Conservation (phyloP, 148 eudicot genomes). For the Cornus controversa region DNA sequence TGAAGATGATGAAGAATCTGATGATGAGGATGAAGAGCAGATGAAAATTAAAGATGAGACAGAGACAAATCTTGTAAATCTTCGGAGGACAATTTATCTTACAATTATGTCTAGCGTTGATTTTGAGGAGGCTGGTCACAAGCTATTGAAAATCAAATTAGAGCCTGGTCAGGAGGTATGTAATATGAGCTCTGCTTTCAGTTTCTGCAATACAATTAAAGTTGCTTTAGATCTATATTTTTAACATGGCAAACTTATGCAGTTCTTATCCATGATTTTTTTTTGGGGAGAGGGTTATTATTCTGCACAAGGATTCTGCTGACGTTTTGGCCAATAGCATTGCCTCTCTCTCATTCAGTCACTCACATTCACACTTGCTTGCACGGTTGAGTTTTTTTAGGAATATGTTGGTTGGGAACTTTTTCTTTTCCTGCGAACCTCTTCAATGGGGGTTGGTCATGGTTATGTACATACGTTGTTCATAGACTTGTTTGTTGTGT, state of each 20-base stretch:
- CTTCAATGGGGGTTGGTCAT: too few species aligned
- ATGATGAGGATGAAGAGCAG: slow-evolving; percentile 69
- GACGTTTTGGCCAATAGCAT: too few species aligned
- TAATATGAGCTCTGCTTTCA: not conserved
- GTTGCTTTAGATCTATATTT: not conserved
- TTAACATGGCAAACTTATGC: not conserved
- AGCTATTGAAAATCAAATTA: slow-evolving; percentile 82
- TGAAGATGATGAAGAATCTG: slow-evolving; percentile 64
- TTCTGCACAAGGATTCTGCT: too few species aligned
- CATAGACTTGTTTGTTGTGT: too few species aligned
- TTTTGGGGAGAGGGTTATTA: too few species aligned
- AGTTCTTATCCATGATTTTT: not conserved
- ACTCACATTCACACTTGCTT: too few species aligned
- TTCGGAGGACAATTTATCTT: slow-evolving; percentile 86
- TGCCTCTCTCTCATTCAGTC: not conserved
- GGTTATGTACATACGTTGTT: too few species aligned
- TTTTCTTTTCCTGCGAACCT: too few species aligned
- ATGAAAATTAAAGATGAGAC: slow-evolving; percentile 87
- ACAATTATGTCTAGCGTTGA: slow-evolving; percentile 99
- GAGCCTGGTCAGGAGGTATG: slow-evolving; percentile 98
- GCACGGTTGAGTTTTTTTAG: not conserved
- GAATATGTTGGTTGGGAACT: too few species aligned
- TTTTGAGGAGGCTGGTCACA: slow-evolving; percentile 99
- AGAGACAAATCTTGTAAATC: slow-evolving; percentile 91
- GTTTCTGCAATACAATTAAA: not conserved